Evolutionary conservation across 306 rosid genomes (phyloP), one percentile per base, ranked within the genome.

Genomic region (Vigna mungo): DNA sequence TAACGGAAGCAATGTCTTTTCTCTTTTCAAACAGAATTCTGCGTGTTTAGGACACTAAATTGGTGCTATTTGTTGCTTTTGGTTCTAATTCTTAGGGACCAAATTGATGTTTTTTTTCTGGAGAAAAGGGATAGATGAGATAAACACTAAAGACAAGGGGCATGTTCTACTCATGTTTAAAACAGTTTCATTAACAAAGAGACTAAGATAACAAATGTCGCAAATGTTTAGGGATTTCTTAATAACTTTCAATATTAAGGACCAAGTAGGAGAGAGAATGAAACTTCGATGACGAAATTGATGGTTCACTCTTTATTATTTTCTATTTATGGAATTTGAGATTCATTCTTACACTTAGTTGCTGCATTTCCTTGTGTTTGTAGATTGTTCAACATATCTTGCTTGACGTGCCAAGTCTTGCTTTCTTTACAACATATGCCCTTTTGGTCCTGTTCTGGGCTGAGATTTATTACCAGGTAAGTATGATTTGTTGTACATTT

Each of bases 391-490:
- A 77, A 82, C 96, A 95, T 82, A 81, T 95, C 56, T 75, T 95
- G 88, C 93, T 95, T 82, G 98, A 92, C 67, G 37, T 87, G 90
- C 98, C 97, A 8, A 92, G 98, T 72, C 95, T 95, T 48, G 96
- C 90, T 65, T 95, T 95, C 89, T 95, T 95, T 87, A 95, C 97
- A 1, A 92, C 97, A 0, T 95, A 95, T 64, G 97, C 96, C 2
- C 93, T 95, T 6, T 77, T 95, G 89, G 95, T 89, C 86, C 85
- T 92, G 72, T 95, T 95, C 81, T 92, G 97, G 98, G 98, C 98
- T 1, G 98, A 95, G 83, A 95, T 95, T 78, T 95, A 95, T 89
- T 95, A 95, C 81, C 98, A 95, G 97, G 98, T 91, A 62, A 61
- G 85, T 76, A 59, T 67, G 66, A 68, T 78, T 69, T n/a, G 32